Evolutionary conservation across 139 green algal genomes (phyloP), one percentile per base, ranked within the genome.

Genomic region (Chlorella sp.): DNA sequence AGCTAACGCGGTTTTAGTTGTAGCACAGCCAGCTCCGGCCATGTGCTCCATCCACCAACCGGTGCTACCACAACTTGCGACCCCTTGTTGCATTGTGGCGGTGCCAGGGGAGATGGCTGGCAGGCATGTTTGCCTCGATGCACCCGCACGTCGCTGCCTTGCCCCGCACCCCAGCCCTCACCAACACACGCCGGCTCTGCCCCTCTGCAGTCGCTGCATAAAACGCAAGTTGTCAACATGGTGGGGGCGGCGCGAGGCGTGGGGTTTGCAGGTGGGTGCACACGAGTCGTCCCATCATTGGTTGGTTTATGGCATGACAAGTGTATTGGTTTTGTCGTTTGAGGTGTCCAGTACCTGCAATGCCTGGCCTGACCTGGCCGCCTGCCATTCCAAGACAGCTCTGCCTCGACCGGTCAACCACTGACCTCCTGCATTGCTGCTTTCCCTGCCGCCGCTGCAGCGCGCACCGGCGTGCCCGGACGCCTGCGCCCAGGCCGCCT

Each of bases 161-260:
- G 48, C 48, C 9, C 48, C 48, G 48, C 48, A 57, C 48, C 48
- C 48, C 48, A 57, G 48, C 48, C 48, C 7, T 5, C 48, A 9
- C 48, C 48, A 9, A 57, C 5, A 57, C 48, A 57, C 9, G 64
- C 64, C 11, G 64, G 21, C 40, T 15, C 12, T 64, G 21, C 0
- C 15, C 3, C 26, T 40, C 28, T 85, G 79, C 79, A 85, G 79
- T 42, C 79, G 14, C 53, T 85, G 79, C 79, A 32, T 15, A 30
- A 30, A 42, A 85, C 79, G 12, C 79, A 85, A 15, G n/a, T 85
- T 12, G 24, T 85, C 30, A 85, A 85, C 42, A 85, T 85, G 42
- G 53, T 85, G 42, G 79, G 79, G 12, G 68, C 68, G 79, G 78
- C 28, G 26, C 34, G 75, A 21, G 42, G 78, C 39, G 37, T 61